These are phyloP conservation scores for Cyanophora paradoxa DNA, from an alignment of 78 protist species.

Conservation along the genomic window DNA sequence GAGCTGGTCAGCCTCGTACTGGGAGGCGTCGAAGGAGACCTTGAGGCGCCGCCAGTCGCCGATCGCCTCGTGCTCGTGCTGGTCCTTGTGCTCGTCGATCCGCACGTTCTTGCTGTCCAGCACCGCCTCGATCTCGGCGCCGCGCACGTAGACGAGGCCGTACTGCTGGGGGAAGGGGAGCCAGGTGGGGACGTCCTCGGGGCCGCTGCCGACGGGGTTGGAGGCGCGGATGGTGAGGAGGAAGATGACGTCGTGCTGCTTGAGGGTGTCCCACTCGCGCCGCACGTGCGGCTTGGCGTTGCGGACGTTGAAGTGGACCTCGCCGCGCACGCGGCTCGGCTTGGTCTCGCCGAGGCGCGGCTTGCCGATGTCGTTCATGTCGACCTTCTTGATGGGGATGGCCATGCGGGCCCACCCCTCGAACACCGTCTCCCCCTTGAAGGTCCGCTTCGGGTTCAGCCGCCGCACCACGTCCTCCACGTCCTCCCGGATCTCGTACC, in stretches of 20 bases:
- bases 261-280: conserved; percentile 69
- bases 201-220: no score
- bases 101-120: conserved; percentile 47
- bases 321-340: conserved; percentile 66
- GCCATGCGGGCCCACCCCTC: conserved; percentile 81
- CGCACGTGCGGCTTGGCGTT: conserved; percentile 3
- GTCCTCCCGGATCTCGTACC: conserved; percentile 72
- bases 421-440: conserved; percentile 30
- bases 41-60: no score
- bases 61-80: neutral
- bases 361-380: conserved; percentile 31
- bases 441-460: conserved; percentile 32
- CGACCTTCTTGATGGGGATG: conserved; percentile 46
- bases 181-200: neutral
- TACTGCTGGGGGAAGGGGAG: neutral
- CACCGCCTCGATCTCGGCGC: conserved; percentile 41
- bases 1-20: conserved; percentile 4
- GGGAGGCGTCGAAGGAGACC: neutral
- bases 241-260: conserved; percentile 71
- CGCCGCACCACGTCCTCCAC: conserved; percentile 52
- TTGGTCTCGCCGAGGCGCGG: conserved; percentile 69
- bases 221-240: conserved; percentile 48
- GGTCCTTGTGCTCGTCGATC: neutral
- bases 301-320: conserved; percentile 25
- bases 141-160: conserved; percentile 31